These are phyloP conservation scores for Penicillium sp. DNA, from an alignment of 2,329 filamentous ascomycete species.

Conservation along the genomic window DNA sequence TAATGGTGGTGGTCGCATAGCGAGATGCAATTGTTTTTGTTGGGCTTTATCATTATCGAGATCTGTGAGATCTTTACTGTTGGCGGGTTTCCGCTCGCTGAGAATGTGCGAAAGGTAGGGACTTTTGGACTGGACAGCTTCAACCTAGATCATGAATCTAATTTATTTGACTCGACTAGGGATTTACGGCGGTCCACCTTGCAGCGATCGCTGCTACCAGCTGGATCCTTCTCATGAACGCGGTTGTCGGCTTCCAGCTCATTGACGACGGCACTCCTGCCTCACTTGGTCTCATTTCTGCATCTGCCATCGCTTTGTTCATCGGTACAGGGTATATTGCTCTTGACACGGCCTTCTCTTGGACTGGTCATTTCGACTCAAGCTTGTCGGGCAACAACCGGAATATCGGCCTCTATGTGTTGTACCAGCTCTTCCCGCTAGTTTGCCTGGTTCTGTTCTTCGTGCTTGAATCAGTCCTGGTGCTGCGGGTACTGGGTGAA, in stretches of 20 bases:
- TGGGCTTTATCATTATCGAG: conserved; percentile 81
- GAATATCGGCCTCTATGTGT: conserved; percentile 84
- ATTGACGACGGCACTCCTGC: conserved; percentile 89
- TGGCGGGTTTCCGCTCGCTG: conserved; percentile 78
- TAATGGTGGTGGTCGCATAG: conserved; percentile 50
- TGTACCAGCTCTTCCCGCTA: conserved; percentile 88
- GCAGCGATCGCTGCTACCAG: conserved; percentile 83
- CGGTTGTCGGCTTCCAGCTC: conserved; percentile 87
- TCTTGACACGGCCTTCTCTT: conserved; percentile 85
- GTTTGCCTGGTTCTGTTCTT: conserved; percentile 89
- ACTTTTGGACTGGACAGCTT: background rate
- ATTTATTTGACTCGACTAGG: conserved; percentile 51
- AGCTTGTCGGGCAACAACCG: conserved; percentile 62
- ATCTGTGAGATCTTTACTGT: conserved; percentile 98
- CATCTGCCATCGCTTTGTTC: conserved; percentile 72
- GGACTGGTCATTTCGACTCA: conserved; percentile 75
- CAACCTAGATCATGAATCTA: background rate
- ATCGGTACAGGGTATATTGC: conserved; percentile 94
- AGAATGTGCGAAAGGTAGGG: conserved; percentile 69
- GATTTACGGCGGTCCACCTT: conserved; percentile 86
- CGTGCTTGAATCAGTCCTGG: conserved; percentile 78
- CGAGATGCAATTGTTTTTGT: conserved; percentile 93
- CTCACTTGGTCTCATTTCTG: conserved; percentile 73
- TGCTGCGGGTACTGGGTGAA: conserved; percentile 84
- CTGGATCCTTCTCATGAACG: conserved; percentile 92